phyloP scores from a whole-genome alignment of 179 eudicot species.

The Vitellaria paradoxa region DNA sequence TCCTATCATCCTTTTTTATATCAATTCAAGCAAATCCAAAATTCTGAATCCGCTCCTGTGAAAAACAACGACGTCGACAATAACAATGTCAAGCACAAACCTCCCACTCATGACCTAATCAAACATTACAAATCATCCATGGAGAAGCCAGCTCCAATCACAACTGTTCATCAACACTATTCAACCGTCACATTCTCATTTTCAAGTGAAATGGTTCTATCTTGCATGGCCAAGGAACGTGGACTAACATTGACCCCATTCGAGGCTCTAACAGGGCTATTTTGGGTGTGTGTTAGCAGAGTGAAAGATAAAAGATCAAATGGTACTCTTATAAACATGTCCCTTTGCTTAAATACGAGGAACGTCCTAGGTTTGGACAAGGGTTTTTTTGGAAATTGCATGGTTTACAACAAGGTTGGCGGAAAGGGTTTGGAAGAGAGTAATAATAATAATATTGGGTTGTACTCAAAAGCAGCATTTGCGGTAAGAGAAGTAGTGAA shows the following conservation, averaged over 20 bases:
- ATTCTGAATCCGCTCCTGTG: too few species aligned
- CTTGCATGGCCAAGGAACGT: conserved; percentile 32
- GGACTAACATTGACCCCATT: conserved; percentile 30
- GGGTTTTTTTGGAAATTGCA: conserved; percentile 69
- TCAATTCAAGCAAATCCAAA: too few species aligned
- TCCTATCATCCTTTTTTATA: too few species aligned
- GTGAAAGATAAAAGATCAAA: conserved; percentile 26
- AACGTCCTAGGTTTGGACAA: conserved; percentile 42
- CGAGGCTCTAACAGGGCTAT: conserved; percentile 39
- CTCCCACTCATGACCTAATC: conserved; percentile 27
- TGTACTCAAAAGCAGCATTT: conserved; percentile 23
- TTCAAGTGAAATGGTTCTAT: conserved; percentile 34
- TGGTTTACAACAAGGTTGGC: conserved; percentile 36
- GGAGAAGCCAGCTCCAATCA: conserved; percentile 13
- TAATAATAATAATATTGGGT: conserved; percentile 6
- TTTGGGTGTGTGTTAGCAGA: conserved; percentile 53
- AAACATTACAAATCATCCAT: conserved; percentile 37
- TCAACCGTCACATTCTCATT: conserved; percentile 39
- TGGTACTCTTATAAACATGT: conserved; percentile 40
- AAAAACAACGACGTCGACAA: too few species aligned
- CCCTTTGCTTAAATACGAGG: conserved; percentile 46
- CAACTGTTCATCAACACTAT: not conserved
- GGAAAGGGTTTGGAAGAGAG: conserved; percentile 23
- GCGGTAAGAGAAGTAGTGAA: conserved; percentile 35
- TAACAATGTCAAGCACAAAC: conserved; percentile 11